Evolutionary conservation across 108 stramenopile genomes (phyloP).

Genomic region (Poteriospumella lacustris): DNA sequence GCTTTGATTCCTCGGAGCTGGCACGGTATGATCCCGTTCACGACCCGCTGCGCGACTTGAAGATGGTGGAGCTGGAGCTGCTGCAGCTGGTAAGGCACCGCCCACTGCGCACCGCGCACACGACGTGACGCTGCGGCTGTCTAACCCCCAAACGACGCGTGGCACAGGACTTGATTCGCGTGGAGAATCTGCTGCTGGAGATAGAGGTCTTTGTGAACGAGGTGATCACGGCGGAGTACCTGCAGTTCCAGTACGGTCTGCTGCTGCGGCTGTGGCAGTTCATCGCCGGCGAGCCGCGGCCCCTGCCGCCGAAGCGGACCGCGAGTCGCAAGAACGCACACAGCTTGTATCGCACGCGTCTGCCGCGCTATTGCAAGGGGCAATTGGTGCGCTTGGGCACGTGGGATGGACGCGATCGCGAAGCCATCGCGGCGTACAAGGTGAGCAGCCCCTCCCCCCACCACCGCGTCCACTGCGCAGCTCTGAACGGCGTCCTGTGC

Average conservation of each 20-base stretch:
- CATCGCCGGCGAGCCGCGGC: neutral
- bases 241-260: neutral
- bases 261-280: neutral
- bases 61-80: neutral
- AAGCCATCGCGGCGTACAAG: too few species aligned
- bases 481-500: too few species aligned
- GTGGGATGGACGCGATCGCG: neutral
- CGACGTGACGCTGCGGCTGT: too few species aligned
- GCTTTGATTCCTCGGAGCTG: neutral
- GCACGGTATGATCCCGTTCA: neutral
- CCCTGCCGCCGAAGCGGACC: neutral
- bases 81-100: neutral
- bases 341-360: neutral
- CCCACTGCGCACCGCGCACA: too few species aligned
- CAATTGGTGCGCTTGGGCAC: neutral
- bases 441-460: too few species aligned
- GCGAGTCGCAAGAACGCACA: neutral
- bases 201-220: neutral
- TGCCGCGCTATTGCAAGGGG: neutral
- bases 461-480: too few species aligned
- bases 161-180: neutral
- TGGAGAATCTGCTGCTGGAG: neutral
- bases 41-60: neutral
- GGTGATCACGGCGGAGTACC: neutral
- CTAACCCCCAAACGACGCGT: too few species aligned